A percentile compares a stretch with the other conserved stretches of the same genome.
Conservation (phyloP, 2,329 filamentous ascomycete genomes). For the Raffaelea arxii region DNA sequence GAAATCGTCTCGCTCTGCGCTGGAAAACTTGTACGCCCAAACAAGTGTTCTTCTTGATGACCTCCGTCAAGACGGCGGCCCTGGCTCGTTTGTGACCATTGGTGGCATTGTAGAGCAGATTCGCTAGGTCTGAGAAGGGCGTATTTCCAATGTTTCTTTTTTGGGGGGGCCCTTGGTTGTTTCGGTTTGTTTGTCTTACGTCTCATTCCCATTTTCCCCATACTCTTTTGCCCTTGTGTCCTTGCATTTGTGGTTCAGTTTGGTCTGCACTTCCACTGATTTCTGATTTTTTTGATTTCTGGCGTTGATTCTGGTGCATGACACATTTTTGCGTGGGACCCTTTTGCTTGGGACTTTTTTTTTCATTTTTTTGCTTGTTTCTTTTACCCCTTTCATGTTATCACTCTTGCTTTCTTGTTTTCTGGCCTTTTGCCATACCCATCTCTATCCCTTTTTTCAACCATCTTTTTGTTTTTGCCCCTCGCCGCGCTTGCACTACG, state of each 20-base stretch:
- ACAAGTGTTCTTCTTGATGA: constrained; percentile 80
- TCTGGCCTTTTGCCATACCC: background rate
- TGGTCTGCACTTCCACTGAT: no score
- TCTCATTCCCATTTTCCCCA: background rate
- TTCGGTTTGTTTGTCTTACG: no score
- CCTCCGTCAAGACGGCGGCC: constrained; percentile 66
- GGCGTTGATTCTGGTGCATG: no score
- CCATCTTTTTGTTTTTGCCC: background rate
- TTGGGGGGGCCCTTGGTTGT: no score
- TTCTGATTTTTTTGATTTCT: no score
- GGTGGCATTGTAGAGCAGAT: constrained; percentile 39
- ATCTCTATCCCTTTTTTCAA: background rate
- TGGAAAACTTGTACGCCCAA: constrained; percentile 80
- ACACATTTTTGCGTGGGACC: no score
- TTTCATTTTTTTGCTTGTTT: background rate
- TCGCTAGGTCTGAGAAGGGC: no score
- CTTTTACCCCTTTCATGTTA: background rate
- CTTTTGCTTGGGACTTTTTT: no score
- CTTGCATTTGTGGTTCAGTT: no score
- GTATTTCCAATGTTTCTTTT: no score
- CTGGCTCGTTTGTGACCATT: constrained; percentile 69
- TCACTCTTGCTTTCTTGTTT: background rate
- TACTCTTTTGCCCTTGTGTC: no score
- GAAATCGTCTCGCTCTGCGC: constrained; percentile 74
- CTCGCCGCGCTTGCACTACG: no score